A percentile compares a stretch with the other conserved stretches of the same genome.
phyloP scores from a whole-genome alignment of 208 protist species.

The Herpetomonas samuelpessoai region DNA sequence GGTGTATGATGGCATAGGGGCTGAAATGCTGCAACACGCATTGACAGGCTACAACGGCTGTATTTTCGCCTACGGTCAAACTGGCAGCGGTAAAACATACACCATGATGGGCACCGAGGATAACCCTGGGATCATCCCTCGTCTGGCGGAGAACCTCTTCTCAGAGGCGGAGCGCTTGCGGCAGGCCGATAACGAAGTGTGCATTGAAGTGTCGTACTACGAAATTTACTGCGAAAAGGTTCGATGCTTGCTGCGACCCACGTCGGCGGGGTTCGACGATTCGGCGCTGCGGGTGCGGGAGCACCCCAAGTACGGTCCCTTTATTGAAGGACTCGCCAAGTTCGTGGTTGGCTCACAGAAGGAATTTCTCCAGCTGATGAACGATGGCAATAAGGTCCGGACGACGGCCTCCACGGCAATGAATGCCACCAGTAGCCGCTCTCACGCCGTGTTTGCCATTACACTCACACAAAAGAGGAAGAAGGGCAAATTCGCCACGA shows the following conservation, averaged over 20 bases:
- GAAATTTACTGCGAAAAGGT: conserved; percentile 93
- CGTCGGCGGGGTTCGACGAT: conserved; percentile 51
- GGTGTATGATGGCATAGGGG: conserved; percentile 62
- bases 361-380: conserved; percentile 79
- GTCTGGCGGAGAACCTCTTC: conserved; percentile 66
- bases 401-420: conserved; percentile 90
- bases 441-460: conserved; percentile 90
- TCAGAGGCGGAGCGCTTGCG: conserved; percentile 26
- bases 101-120: conserved; percentile 62
- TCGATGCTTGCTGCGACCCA: conserved; percentile 62
- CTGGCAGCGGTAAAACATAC: conserved; percentile 87
- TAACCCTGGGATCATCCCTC: conserved; percentile 59
- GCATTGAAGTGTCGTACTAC: conserved; percentile 78
- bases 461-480: conserved; percentile 65
- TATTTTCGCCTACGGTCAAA: conserved; percentile 90
- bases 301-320: conserved; percentile 76
- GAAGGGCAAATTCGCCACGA: conserved; percentile 34
- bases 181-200: conserved; percentile 60
- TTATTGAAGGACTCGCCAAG: conserved; percentile 75
- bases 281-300: conserved; percentile 70
- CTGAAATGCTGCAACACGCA: conserved; percentile 51
- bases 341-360: conserved; percentile 56
- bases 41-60: conserved; percentile 85
- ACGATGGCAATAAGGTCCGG: conserved; percentile 81
- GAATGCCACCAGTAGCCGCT: conserved; percentile 86